Percentiles rank a stretch among this genome's conserved stretches.
Conservation (phyloP, 148 eudicot species). For the Chenopodium album region DNA sequence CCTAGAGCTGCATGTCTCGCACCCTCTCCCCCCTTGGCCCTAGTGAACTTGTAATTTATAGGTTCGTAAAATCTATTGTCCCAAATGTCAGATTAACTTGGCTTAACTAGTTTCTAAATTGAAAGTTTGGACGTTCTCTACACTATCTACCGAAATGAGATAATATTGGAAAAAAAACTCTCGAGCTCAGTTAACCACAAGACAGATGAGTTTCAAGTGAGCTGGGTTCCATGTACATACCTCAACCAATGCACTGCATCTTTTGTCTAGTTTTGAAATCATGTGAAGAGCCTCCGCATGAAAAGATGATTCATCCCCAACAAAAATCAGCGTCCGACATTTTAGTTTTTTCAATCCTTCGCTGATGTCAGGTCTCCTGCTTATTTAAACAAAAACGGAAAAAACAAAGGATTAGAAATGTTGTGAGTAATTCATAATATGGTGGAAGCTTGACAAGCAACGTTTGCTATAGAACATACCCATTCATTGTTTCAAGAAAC, state of each 20-base stretch:
- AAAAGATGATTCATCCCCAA: constrained; percentile 92
- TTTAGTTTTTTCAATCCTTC: constrained; percentile 71
- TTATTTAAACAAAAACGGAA: constrained; percentile 25
- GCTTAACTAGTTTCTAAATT: neutral
- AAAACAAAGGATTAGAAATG: neutral
- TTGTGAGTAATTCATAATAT: neutral
- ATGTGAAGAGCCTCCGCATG: constrained; percentile 85
- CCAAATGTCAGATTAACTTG: neutral
- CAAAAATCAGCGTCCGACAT: constrained; percentile 91
- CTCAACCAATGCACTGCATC: constrained; percentile 96
- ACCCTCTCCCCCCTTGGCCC: too few relatives aligned
- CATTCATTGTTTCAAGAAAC: constrained; percentile 87
- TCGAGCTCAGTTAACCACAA: neutral
- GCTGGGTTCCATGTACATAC: constrained; percentile 36
- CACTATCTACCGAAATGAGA: neutral
- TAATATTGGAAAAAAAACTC: neutral
- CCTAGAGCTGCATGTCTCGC: too few relatives aligned
- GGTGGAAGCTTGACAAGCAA: neutral
- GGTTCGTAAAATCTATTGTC: too few relatives aligned
- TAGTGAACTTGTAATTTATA: too few relatives aligned
- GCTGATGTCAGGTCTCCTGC: constrained; percentile 88
- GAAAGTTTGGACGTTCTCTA: neutral
- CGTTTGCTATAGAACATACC: constrained; percentile 38
- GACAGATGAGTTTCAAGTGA: neutral
- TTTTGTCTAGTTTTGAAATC: constrained; percentile 78